These are phyloP conservation scores for Ophiostoma himal-ulmi DNA, from an alignment of 2,329 filamentous ascomycete genomes.

Conservation along the genomic window DNA sequence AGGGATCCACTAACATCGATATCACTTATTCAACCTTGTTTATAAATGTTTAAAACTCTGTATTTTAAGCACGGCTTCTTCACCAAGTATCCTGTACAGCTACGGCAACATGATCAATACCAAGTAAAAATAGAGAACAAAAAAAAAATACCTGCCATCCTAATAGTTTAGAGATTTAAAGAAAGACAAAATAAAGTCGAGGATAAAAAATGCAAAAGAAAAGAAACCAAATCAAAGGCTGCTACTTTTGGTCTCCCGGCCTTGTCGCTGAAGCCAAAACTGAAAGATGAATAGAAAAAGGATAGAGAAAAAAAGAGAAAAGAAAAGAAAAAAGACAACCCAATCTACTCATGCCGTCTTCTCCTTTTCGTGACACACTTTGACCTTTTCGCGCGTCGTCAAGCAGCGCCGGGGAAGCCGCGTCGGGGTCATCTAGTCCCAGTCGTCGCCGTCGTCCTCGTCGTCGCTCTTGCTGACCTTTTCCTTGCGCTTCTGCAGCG, in stretches of 20 bases:
- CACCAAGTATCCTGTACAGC: no score
- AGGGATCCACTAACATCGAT: neutral
- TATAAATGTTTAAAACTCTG: no score
- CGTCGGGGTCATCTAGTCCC: conserved; percentile 23
- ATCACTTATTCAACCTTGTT: neutral
- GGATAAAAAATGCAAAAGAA: neutral
- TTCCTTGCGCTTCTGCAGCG: conserved; percentile 75
- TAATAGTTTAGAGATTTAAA: neutral
- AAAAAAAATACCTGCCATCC: neutral
- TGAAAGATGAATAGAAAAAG: neutral
- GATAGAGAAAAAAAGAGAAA: neutral
- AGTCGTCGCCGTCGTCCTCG: conserved; percentile 23
- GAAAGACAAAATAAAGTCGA: neutral
- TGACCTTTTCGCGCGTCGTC: conserved; percentile 7
- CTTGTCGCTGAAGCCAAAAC: neutral
- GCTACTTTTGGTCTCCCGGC: conserved; percentile 7
- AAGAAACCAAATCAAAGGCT: neutral
- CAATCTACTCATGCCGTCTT: neutral
- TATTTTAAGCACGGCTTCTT: no score
- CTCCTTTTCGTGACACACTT: conserved; percentile 3
- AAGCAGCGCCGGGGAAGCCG: conserved; percentile 9
- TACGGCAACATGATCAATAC: neutral
- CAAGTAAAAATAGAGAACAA: neutral
- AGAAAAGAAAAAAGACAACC: neutral
- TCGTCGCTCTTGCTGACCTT: conserved; percentile 76